Conservation (phyloP, 148 eudicot species). For the Hydrangea macrophylla region DNA sequence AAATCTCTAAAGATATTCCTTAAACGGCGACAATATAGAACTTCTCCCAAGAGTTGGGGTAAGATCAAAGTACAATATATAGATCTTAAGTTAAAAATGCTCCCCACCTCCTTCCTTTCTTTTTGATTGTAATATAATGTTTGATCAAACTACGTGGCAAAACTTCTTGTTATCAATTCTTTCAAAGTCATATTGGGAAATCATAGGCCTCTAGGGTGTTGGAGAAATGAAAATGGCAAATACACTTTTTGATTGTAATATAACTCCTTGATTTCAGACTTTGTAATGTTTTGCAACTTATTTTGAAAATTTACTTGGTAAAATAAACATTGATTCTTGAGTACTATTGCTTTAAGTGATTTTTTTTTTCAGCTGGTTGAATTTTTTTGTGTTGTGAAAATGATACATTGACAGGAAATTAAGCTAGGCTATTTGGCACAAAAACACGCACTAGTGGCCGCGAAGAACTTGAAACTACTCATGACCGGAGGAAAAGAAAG, state of each 20-base stretch:
- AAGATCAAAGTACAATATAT: no score
- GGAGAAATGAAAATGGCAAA: not conserved
- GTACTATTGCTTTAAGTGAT: not conserved
- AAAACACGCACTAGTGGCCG: slow-evolving; percentile 46
- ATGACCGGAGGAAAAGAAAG: slow-evolving; percentile 37
- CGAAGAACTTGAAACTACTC: slow-evolving; percentile 51
- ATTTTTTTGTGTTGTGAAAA: not conserved
- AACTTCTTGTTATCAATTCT: no score
- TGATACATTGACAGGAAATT: slow-evolving; percentile 35
- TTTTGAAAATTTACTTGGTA: no score
- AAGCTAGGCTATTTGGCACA: slow-evolving; percentile 66
- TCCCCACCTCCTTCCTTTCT: no score
- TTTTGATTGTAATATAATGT: no score
- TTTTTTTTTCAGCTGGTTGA: no score
- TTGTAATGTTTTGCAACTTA: not conserved
- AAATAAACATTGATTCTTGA: not conserved
- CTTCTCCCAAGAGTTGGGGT: no score
- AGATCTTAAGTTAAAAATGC: no score
- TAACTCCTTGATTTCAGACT: not conserved
- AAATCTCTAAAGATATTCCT: no score
- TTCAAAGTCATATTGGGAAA: not conserved
- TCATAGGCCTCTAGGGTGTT: not conserved
- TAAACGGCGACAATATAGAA: no score
- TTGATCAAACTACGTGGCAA: no score
- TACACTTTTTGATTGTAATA: not conserved